Evolutionary conservation across 306 rosid genomes (phyloP), one percentile per base, ranked within the genome.

Genomic region (Oxytropis ochrocephala): DNA sequence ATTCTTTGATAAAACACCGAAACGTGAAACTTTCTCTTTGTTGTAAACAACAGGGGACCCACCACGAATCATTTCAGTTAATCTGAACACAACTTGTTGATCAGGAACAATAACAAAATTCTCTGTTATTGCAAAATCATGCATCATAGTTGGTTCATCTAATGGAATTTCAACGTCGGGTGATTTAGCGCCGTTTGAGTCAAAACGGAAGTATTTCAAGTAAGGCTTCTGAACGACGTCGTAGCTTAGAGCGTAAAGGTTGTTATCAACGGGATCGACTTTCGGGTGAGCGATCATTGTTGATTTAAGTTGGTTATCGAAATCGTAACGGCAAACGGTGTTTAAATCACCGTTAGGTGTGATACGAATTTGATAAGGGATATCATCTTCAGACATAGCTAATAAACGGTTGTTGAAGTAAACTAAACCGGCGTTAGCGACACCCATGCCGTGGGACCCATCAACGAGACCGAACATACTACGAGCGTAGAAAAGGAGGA

Each of bases 251-350:
- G 85, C 85, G 32, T 64, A 85, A 9, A 94, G 87, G 11, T 89
- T 86, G 1, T 91, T 94, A 11, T 88, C 47, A 2, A 69, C 73
- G 0, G 99, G 97, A 70, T 94, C 99, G 3, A 94, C 69, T 14
- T 94, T 94, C 0, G 99, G 99, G 49, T 94, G 99, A 0, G 99
- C 99, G 10, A 94, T 94, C 99, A 94, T 94, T 27, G 99, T 82
- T 4, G 89, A 79, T 0, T 75, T 65, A 0, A 88, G 73, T 38
- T 94, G 95, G 0, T 81, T 78, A 8, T 82, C 19, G 56, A 91
- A 94, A 60, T 94, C 74, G 67, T 80, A 94, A 17, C 99, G 81
- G 18, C 92, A 90, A 8, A 75, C 87, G 7, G 99, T 94, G 10
- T 85, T 81, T 16, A 94, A 62, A 64, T 94, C 99, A 0, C 96